A percentile compares a stretch with the other conserved stretches of the same genome.
Conservation (phyloP, 2,329 filamentous ascomycete genomes). For the Beauveria sp. region DNA sequence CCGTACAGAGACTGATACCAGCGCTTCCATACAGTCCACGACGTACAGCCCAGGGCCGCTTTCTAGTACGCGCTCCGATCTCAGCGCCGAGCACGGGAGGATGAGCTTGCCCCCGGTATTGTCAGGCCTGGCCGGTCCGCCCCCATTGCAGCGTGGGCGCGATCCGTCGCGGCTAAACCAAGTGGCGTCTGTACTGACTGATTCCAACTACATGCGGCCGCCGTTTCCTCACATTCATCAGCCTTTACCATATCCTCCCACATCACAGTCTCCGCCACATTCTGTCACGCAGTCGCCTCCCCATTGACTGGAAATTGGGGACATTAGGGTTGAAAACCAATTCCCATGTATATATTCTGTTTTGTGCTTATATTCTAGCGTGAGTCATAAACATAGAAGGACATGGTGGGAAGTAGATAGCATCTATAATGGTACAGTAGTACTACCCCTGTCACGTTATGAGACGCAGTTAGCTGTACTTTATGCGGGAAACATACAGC, state of each 20-base stretch:
- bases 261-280: neutral
- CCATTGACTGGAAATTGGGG: neutral
- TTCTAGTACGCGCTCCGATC: conserved; percentile 7
- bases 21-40: neutral
- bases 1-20: conserved; percentile 11
- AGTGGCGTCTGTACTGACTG: conserved; percentile 23
- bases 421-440: no score
- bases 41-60: conserved; percentile 13
- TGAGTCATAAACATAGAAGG: no score
- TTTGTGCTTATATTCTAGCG: no score
- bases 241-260: neutral
- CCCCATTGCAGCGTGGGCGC: conserved; percentile 13
- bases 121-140: conserved; percentile 2
- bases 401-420: no score
- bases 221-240: neutral
- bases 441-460: no score
- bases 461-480: no score
- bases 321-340: neutral
- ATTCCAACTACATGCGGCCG: conserved; percentile 7
- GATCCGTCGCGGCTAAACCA: conserved; percentile 25
- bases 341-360: no score
- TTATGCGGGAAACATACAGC: no score
- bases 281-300: neutral
- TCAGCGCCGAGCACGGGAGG: conserved; percentile 4
- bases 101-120: conserved; percentile 6